Conservation (phyloP, 1,284 basidiomycete species). For the Ceratobasidium sp. region DNA sequence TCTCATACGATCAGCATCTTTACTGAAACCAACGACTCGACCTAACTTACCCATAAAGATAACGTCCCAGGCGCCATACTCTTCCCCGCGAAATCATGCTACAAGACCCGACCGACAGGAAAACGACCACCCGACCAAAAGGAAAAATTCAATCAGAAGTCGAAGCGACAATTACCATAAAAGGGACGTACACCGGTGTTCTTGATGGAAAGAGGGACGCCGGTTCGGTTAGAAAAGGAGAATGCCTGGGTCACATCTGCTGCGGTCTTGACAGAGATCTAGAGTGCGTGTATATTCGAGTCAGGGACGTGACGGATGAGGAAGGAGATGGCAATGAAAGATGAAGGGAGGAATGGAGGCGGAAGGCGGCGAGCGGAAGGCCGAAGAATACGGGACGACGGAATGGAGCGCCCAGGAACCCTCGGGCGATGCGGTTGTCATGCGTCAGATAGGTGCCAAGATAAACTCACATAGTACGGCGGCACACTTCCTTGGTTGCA, state of each 20-base stretch:
- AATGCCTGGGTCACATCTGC: slow-evolving; percentile 64
- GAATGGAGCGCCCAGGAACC: neutral
- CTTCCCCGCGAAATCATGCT: slow-evolving; percentile 39
- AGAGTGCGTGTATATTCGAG: no score
- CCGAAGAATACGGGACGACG: neutral
- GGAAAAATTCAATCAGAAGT: slow-evolving; percentile 33
- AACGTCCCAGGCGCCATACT: slow-evolving; percentile 39
- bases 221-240: slow-evolving; percentile 60
- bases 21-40: neutral
- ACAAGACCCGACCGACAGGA: no score
- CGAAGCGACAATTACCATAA: slow-evolving; percentile 3
- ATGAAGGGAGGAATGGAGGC: neutral
- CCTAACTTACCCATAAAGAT: slow-evolving; percentile 16
- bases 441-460: no score
- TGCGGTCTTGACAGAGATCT: slow-evolving; percentile 64
- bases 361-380: neutral
- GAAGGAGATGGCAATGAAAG: neutral
- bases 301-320: neutral
- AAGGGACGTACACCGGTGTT: slow-evolving; percentile 61
- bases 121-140: no score
- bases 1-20: neutral
- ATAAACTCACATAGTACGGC: slow-evolving; percentile 36
- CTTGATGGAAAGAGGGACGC: slow-evolving; percentile 64
- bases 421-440: neutral
- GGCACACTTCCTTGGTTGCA: slow-evolving; percentile 37